A percentile compares a stretch with the other conserved stretches of the same genome.
phyloP scores from a whole-genome alignment of 2,329 filamentous ascomycete genomes.

The Arthrinium puccinioides region DNA sequence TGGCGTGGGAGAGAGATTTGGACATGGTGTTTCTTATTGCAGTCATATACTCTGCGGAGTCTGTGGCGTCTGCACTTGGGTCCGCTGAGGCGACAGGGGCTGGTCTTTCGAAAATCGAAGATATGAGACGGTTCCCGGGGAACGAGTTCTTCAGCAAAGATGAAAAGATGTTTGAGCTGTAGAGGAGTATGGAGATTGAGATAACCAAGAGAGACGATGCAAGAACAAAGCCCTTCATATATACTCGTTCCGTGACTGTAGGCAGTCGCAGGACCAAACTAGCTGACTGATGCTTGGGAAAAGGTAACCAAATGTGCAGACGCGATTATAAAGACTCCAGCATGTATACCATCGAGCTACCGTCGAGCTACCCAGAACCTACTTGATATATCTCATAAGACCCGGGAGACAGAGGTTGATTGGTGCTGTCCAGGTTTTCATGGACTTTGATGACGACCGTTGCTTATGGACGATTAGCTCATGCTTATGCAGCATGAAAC shows the following conservation, averaged over 20 bases:
- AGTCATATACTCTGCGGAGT: constrained; percentile 20
- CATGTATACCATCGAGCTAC: too few relatives aligned
- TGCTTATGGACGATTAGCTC: constrained; percentile 20
- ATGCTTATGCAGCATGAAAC: constrained; percentile 20
- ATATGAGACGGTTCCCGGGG: neutral
- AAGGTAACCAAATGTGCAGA: constrained; percentile 7
- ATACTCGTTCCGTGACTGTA: constrained; percentile 12
- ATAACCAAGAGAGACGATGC: constrained; percentile 17
- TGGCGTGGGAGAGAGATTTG: constrained; percentile 57
- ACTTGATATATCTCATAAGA: too few relatives aligned
- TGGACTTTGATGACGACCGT: too few relatives aligned
- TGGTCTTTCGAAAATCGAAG: neutral
- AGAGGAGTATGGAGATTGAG: constrained; percentile 21
- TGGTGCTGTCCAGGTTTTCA: too few relatives aligned
- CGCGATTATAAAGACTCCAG: constrained; percentile 1
- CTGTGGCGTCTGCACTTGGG: constrained; percentile 2
- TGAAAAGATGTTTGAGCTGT: constrained; percentile 13
- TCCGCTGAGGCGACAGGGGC: neutral
- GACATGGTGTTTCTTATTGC: constrained; percentile 46
- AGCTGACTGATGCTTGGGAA: constrained; percentile 11
- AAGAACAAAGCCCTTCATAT: constrained; percentile 23
- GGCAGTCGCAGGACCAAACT: constrained; percentile 6
- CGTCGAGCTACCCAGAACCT: too few relatives aligned
- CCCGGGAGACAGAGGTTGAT: too few relatives aligned
- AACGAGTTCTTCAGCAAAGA: constrained; percentile 7